Base-by-base conservation (phyloP, 2,329 filamentous ascomycete species). In the Trichoderma simmonsii region DNA sequence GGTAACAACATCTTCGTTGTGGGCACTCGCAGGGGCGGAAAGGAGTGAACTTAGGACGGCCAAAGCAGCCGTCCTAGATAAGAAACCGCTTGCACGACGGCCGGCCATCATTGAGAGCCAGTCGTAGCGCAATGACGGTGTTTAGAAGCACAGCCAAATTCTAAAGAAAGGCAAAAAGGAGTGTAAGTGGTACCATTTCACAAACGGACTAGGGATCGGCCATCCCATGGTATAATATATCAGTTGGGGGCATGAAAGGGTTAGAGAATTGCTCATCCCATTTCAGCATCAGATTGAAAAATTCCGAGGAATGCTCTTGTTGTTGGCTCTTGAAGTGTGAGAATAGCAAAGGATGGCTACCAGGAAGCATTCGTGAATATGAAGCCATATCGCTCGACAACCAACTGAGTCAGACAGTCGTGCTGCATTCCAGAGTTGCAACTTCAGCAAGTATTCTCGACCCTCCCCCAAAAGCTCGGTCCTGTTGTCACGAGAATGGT, bases 121-220 rank as follows among this genome's bases (percentile, higher is more conserved):
- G 43, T 62, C 67, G 56, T 14, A 85, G 59, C 14, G 28, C 61
- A 71, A 36, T n/a, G 7, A 68, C 70, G 56, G 51, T 28, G 15
- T 26, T 48, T 26, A 28, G 11, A 62, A 63, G n/a, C 11, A 7
- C 43, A 28, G 26, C 12, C 21, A 15, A 48, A 21, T 24, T 15
- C 39, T 30, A 63, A 39, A 63, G 6, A 63, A 4, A 39, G 24
- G 43, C n/a, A 24, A 51, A 63, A 69, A 70, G 6, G 59, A 70
- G 43, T 39, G 67, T 11, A 61, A 24, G 24, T 34, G 7, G 56
- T 51, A 26, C 36, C 12, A 34, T n/a, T 26, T 24, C 7, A 43
- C 56, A 24, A 61, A 8, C 3, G 5, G 56, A n/a, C 14, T 43
- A 60, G 7, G 14, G 36, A n/a, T 28, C 30, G 36, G 36, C 36